These are phyloP conservation scores for Emmonsiellopsis sp. DNA, from an alignment of 2,329 filamentous ascomycete species.

Conservation along the genomic window DNA sequence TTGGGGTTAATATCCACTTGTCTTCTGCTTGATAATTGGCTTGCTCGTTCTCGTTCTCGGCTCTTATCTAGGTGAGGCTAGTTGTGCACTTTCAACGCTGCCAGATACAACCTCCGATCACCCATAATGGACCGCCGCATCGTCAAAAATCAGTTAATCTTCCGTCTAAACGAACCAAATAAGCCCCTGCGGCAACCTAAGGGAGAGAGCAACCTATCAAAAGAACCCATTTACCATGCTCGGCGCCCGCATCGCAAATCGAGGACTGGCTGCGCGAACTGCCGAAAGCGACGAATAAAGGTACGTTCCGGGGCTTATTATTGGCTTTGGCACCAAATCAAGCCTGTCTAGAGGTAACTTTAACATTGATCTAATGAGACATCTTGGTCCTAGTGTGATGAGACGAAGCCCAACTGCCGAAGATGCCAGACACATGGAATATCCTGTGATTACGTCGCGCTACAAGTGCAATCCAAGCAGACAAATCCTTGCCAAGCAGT, in stretches of 20 bases:
- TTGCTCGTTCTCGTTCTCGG: neutral
- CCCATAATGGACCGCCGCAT: constrained; percentile 5
- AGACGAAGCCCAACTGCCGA: constrained; percentile 23
- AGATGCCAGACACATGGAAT: constrained; percentile 22
- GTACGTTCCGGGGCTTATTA: constrained; percentile 11
- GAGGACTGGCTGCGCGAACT: constrained; percentile 23
- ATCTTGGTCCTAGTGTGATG: constrained; percentile 21
- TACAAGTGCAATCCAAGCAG: neutral
- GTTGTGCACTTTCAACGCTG: neutral
- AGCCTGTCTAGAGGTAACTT: neutral
- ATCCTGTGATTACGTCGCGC: constrained; percentile 19
- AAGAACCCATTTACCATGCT: constrained; percentile 18
- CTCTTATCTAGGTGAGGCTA: neutral
- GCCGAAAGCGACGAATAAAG: constrained; percentile 27
- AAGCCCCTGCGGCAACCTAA: neutral
- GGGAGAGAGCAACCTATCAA: neutral
- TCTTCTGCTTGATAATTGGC: neutral
- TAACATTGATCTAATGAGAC: neutral
- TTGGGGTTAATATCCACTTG: neutral
- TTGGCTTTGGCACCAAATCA: neutral
- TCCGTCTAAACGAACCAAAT: constrained; percentile 9
- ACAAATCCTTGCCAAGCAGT: neutral
- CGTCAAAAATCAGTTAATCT: constrained; percentile 12
- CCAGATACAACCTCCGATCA: neutral
- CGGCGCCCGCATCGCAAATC: constrained; percentile 27